These are phyloP conservation scores for Pseudomicrostroma phylloplanum DNA, from an alignment of 1,284 basidiomycete species.

Conservation along the genomic window DNA sequence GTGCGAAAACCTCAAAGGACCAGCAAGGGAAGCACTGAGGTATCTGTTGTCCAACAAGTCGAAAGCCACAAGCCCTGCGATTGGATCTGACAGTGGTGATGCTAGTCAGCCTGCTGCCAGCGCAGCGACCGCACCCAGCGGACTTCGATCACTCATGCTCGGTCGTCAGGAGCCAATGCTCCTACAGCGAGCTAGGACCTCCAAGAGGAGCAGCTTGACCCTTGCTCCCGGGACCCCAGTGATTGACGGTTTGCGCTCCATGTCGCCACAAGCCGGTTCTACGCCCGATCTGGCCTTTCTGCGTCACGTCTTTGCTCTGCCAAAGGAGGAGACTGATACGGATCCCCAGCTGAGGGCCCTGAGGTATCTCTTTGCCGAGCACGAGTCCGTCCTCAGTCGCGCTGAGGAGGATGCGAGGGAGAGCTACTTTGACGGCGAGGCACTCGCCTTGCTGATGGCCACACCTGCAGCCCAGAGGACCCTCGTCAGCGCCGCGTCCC, in stretches of 20 bases:
- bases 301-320: conserved; percentile 8
- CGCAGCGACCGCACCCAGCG: neutral
- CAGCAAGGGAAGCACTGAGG: neutral
- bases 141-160: conserved; percentile 1
- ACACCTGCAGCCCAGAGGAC: neutral
- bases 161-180: neutral
- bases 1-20: neutral
- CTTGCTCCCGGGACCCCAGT: neutral
- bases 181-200: neutral
- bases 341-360: conserved; percentile 1
- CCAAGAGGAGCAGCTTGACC: neutral
- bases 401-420: neutral
- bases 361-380: neutral
- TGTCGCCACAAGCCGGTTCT: neutral
- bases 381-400: neutral
- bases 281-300: conserved; percentile 7
- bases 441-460: conserved; percentile 4
- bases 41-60: conserved; percentile 6
- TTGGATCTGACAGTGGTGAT: neutral
- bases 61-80: neutral
- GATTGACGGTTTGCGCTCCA: neutral
- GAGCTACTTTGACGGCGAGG: neutral
- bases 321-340: neutral
- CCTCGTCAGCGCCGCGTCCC: neutral
- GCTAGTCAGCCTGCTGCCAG: neutral